Evolutionary conservation across 1,139 yeast species (phyloP).

Genomic region (Candida mesenterica): DNA sequence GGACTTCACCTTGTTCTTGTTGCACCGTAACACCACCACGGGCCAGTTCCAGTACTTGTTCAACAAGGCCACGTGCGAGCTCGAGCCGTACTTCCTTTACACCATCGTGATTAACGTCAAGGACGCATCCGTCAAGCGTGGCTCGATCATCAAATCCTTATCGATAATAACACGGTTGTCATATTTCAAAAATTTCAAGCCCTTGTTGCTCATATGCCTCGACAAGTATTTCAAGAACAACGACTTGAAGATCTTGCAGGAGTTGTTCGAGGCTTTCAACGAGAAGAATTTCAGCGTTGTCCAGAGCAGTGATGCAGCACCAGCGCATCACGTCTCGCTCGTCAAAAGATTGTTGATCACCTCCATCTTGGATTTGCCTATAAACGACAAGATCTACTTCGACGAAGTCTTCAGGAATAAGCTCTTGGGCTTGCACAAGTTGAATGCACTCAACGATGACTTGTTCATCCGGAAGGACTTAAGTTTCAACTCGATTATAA

Average conservation of each 20-base stretch:
- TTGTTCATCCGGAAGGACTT: slow-evolving; percentile 44
- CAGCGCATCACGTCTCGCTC: slow-evolving; percentile 21
- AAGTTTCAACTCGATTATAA: slow-evolving; percentile 41
- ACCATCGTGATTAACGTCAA: slow-evolving; percentile 55
- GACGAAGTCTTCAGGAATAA: slow-evolving; percentile 41
- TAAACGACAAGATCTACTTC: slow-evolving; percentile 43
- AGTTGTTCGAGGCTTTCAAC: slow-evolving; percentile 38
- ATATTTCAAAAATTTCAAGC: slow-evolving; percentile 58
- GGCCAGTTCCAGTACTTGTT: slow-evolving; percentile 44
- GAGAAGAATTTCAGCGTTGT: slow-evolving; percentile 31
- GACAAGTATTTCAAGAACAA: slow-evolving; percentile 42
- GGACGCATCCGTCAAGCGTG: slow-evolving; percentile 48
- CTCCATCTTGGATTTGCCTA: slow-evolving; percentile 46
- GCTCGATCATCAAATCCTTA: slow-evolving; percentile 55
- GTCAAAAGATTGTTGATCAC: slow-evolving; percentile 42
- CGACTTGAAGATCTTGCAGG: slow-evolving; percentile 20
- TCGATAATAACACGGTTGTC: slow-evolving; percentile 51
- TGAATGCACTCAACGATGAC: slow-evolving; percentile 24
- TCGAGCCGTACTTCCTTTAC: slow-evolving; percentile 49
- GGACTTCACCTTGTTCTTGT: slow-evolving; percentile 58
- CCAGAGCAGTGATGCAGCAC: slow-evolving; percentile 22
- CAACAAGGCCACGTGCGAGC: slow-evolving; percentile 32
- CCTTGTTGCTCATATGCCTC: slow-evolving; percentile 53
- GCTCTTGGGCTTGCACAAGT: slow-evolving; percentile 39
- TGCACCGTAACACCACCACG: slow-evolving; percentile 39